Conservation (phyloP, 2,329 filamentous ascomycete species). For the Mycosphaerella sp. region DNA sequence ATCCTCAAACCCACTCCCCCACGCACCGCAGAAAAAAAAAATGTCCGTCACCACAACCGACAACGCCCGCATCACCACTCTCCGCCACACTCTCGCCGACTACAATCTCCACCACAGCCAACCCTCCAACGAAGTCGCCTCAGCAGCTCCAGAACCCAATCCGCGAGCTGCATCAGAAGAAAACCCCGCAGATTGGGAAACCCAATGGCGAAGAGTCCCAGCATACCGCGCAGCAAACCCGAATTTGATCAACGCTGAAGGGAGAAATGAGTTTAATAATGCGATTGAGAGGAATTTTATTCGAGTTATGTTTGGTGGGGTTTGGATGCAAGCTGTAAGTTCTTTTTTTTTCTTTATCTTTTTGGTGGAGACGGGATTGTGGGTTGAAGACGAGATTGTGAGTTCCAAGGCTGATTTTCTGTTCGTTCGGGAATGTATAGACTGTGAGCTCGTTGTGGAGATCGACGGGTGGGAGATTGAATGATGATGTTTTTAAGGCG, state of each 20-base stretch:
- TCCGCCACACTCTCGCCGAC: conserved; percentile 39
- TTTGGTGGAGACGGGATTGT: too few relatives aligned
- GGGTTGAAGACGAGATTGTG: too few relatives aligned
- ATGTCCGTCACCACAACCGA: conserved; percentile 44
- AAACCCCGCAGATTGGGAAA: conserved; percentile 43
- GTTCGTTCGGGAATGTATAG: too few relatives aligned
- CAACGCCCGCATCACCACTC: conserved; percentile 36
- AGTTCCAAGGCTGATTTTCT: too few relatives aligned
- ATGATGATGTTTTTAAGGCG: conserved; percentile 47
- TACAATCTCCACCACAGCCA: conserved; percentile 43
- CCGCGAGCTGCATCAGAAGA: conserved; percentile 23
- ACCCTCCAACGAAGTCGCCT: conserved; percentile 20
- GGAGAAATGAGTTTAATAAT: conserved; percentile 43
- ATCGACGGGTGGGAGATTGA: conserved; percentile 46
- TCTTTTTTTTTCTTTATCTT: not conserved
- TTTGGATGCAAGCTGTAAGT: conserved; percentile 42
- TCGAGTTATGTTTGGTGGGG: conserved; percentile 45
- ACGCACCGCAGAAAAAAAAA: too few relatives aligned
- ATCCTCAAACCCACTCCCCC: too few relatives aligned
- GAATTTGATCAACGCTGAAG: conserved; percentile 34
- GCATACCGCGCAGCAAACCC: conserved; percentile 44
- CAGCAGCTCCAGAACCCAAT: conserved; percentile 31
- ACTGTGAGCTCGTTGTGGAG: conserved; percentile 45
- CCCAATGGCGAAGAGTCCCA: conserved; percentile 45
- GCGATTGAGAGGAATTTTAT: conserved; percentile 45